Conservation (phyloP, 768 basidiomycete species). For the Russula dissimulans region DNA sequence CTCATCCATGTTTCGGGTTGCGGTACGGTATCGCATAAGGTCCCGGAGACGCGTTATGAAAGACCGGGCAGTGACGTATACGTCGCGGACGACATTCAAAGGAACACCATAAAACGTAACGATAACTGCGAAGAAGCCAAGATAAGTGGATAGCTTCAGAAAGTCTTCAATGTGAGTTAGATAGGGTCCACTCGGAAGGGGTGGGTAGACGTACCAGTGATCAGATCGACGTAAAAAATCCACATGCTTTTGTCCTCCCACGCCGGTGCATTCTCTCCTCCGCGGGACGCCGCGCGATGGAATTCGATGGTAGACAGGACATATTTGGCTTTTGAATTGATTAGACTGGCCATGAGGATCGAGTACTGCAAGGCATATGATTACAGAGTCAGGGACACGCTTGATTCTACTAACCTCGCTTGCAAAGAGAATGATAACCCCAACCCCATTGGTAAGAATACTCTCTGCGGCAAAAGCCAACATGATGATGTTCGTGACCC, state of each 20-base stretch:
- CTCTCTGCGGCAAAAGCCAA: constrained; percentile 74
- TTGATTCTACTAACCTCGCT: constrained; percentile 60
- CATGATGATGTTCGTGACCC: constrained; percentile 66
- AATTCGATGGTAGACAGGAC: constrained; percentile 73
- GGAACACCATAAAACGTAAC: constrained; percentile 92
- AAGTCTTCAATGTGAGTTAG: constrained; percentile 54
- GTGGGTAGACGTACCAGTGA: constrained; percentile 54
- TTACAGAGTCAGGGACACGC: constrained; percentile 1
- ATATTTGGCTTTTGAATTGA: constrained; percentile 78
- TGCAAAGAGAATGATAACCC: constrained; percentile 90
- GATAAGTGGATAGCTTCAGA: constrained; percentile 84
- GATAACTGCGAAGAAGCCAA: constrained; percentile 89
- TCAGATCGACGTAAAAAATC: constrained; percentile 88
- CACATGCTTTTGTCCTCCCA: constrained; percentile 99
- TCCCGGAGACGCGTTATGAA: constrained; percentile 84
- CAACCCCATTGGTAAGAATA: constrained; percentile 68
- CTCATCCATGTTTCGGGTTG: constrained; percentile 94
- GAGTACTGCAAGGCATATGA: constrained; percentile 52
- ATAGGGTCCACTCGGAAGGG: constrained; percentile 3
- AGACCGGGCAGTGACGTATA: constrained; percentile 90
- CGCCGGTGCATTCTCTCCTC: constrained; percentile 76
- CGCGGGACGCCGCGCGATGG: constrained; percentile 63
- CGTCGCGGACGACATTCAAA: constrained; percentile 93
- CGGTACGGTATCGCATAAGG: constrained; percentile 84
- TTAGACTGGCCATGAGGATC: constrained; percentile 72